Percentiles rank a stretch among this genome's conserved stretches.
Conservation (phyloP, 2,329 filamentous ascomycete genomes). For the Pseudocercospora fuligena region DNA sequence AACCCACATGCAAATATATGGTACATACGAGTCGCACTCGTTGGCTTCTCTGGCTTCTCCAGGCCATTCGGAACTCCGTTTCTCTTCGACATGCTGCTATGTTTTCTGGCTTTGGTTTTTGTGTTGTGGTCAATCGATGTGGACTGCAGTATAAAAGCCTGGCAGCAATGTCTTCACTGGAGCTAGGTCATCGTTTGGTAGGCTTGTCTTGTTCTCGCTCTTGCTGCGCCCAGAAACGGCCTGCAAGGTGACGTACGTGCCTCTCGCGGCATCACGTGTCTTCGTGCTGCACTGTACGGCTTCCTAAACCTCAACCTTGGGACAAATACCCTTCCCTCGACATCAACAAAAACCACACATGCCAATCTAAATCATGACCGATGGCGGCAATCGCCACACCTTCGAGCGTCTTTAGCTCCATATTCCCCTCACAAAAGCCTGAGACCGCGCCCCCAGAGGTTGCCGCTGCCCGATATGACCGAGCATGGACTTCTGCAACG, state of each 20-base stretch:
- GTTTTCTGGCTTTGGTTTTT: constrained; percentile 8
- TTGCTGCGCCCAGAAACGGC: constrained; percentile 1
- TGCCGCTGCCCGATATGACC: constrained; percentile 43
- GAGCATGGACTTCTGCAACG: constrained; percentile 55
- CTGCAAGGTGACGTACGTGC: not conserved
- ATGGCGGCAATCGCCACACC: constrained; percentile 22
- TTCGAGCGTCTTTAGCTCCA: constrained; percentile 43
- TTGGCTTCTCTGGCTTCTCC: constrained; percentile 45
- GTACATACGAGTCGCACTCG: not conserved
- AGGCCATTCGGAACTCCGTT: constrained; percentile 58
- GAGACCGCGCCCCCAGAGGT: constrained; percentile 51
- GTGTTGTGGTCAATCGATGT: not conserved
- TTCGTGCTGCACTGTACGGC: not conserved
- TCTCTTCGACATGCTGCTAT: constrained; percentile 68
- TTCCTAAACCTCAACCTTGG: not conserved
- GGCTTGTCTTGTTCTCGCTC: not conserved
- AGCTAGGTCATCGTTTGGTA: not conserved
- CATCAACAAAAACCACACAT: not conserved
- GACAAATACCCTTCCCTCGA: not conserved
- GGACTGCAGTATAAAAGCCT: not conserved
- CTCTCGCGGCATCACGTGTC: not conserved
- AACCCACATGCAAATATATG: not conserved
- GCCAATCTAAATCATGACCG: not conserved
- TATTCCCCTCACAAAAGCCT: constrained; percentile 51
- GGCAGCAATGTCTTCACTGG: not conserved